These are phyloP conservation scores for Solanum corneliomulleri DNA, from an alignment of 257 asterid species.

Conservation along the genomic window DNA sequence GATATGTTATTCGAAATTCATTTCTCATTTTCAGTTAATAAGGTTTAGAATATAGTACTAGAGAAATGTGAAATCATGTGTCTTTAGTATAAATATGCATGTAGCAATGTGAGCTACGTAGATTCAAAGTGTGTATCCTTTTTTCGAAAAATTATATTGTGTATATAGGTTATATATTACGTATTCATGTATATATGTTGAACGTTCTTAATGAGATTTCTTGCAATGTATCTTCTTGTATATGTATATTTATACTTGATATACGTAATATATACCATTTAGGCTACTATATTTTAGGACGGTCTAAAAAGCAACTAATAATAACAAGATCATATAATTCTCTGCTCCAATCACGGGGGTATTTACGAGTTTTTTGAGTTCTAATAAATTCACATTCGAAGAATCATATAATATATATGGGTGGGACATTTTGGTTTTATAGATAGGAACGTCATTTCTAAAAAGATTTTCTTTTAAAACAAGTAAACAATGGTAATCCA, in stretches of 20 bases:
- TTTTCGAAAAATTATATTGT: neutral
- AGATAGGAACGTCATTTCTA: neutral
- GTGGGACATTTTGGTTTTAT: neutral
- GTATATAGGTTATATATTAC: neutral
- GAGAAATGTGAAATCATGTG: neutral
- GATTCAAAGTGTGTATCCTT: neutral
- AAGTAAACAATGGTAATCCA: neutral
- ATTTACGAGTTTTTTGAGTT: rapidly evolving
- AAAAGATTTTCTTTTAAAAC: neutral
- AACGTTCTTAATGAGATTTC: neutral
- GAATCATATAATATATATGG: neutral
- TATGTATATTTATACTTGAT: neutral
- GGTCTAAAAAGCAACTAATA: neutral
- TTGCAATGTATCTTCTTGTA: neutral
- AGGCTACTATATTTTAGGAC: neutral
- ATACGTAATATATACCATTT: neutral
- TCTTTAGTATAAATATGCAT: neutral
- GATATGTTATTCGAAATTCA: neutral
- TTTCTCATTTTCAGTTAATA: neutral
- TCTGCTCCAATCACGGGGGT: neutral
- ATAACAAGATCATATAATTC: neutral
- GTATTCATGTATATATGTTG: too few relatives aligned
- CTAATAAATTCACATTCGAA: neutral
- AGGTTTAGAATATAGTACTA: neutral
- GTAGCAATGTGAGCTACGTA: neutral